Percentiles rank a stretch among this genome's conserved stretches.
Conservation (phyloP, 805 yeast species). For the Schizosaccharomyces cryophilus region DNA sequence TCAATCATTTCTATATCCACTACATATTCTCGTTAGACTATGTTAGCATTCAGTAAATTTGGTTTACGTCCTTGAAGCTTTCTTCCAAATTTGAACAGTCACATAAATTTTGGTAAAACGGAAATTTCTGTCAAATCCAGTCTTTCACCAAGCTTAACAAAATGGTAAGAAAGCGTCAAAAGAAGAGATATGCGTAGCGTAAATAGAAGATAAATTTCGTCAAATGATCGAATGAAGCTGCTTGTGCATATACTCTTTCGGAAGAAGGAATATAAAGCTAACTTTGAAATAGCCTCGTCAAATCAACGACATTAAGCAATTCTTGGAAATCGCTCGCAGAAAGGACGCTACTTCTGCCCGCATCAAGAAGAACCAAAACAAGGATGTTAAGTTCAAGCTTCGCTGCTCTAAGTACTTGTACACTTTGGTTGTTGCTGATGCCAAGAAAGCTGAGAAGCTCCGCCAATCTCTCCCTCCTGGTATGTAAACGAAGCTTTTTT, state of each 20-base stretch:
- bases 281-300: neutral
- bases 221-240: neutral
- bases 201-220: neutral
- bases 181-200: neutral
- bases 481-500: slow-evolving; percentile 2
- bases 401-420: slow-evolving; percentile 87
- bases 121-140: neutral
- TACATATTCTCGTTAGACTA: too few relatives aligned
- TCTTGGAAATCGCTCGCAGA: slow-evolving; percentile 68
- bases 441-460: slow-evolving; percentile 91
- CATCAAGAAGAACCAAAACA: slow-evolving; percentile 78
- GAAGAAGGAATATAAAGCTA: neutral
- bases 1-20: too few relatives aligned
- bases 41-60: too few relatives aligned
- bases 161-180: neutral
- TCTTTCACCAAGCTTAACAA: neutral
- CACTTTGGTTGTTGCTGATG: slow-evolving; percentile 87
- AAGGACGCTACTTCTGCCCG: slow-evolving; percentile 81
- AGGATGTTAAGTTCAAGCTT: slow-evolving; percentile 96
- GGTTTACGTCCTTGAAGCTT: neutral
- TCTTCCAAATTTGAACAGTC: neutral
- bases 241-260: neutral
- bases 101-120: neutral
- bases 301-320: slow-evolving; percentile 68
- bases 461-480: slow-evolving; percentile 89